These are phyloP conservation scores for Leccinum subrobustum DNA, from an alignment of 1,284 basidiomycete species.

Conservation along the genomic window DNA sequence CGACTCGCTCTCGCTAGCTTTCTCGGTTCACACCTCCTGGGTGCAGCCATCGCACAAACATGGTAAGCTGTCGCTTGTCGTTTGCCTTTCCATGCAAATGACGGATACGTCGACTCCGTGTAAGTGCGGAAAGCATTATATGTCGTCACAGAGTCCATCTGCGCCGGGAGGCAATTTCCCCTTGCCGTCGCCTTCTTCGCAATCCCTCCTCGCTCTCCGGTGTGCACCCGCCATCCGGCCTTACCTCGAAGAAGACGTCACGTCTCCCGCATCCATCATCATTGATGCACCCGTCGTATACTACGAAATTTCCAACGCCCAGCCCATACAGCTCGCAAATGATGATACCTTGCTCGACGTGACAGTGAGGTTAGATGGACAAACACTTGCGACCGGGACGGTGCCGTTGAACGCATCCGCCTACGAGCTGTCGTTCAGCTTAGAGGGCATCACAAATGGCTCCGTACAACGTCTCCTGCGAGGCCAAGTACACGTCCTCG, in stretches of 20 bases:
- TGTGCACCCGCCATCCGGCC: constrained; percentile 34
- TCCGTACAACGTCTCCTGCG: constrained; percentile 27
- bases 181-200: constrained; percentile 14
- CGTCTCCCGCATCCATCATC: constrained; percentile 21
- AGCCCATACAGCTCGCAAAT: constrained; percentile 18
- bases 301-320: constrained; percentile 26
- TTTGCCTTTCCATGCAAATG: background rate
- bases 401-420: constrained; percentile 32
- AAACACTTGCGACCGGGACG: constrained; percentile 14
- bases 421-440: constrained; percentile 26
- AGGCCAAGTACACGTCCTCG: constrained; percentile 20
- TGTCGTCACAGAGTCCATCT: constrained; percentile 13
- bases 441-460: constrained; percentile 25
- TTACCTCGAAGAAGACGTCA: constrained; percentile 32
- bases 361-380: constrained; percentile 28
- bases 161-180: constrained; percentile 32
- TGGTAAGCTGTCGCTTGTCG: constrained; percentile 25
- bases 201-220: constrained; percentile 30
- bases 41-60: constrained; percentile 31
- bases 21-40: constrained; percentile 20
- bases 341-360: constrained; percentile 20
- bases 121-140: constrained; percentile 35
- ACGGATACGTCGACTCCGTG: background rate
- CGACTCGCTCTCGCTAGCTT: constrained; percentile 10
- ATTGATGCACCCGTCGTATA: constrained; percentile 30